Evolutionary conservation across 1,139 yeast genomes (phyloP).

Genomic region (Arxiozyma heterogenica): DNA sequence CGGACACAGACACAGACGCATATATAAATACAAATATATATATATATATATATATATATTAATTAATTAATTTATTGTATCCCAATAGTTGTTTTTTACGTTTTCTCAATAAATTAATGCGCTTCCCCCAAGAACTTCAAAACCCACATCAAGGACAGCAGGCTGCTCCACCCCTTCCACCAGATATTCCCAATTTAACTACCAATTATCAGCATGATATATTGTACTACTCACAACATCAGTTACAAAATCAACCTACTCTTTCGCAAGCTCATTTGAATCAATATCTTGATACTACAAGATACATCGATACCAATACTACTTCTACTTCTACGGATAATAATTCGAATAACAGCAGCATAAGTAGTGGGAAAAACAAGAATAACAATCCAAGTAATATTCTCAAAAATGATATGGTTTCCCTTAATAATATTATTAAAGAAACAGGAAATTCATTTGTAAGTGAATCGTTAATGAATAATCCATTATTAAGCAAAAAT

Average conservation of each 20-base stretch:
- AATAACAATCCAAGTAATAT: not conserved
- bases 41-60: too few relatives aligned
- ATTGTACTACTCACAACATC: conserved; percentile 1
- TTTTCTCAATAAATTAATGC: not conserved
- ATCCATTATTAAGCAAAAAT: not conserved
- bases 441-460: not conserved
- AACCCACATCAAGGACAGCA: not conserved
- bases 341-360: not conserved
- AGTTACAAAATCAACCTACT: not conserved
- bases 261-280: not conserved
- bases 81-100: not conserved
- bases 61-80: too few relatives aligned
- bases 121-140: not conserved
- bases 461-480: not conserved
- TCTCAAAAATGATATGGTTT: not conserved
- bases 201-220: not conserved
- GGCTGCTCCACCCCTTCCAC: not conserved
- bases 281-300: not conserved
- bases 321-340: not conserved
- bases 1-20: too few relatives aligned
- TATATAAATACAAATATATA: too few relatives aligned
- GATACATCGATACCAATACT: not conserved
- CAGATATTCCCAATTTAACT: not conserved
- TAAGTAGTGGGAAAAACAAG: not conserved
- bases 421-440: not conserved